Evolutionary conservation across 495 filamentous ascomycete species (phyloP).

Genomic region (Trichoderma gamsii): DNA sequence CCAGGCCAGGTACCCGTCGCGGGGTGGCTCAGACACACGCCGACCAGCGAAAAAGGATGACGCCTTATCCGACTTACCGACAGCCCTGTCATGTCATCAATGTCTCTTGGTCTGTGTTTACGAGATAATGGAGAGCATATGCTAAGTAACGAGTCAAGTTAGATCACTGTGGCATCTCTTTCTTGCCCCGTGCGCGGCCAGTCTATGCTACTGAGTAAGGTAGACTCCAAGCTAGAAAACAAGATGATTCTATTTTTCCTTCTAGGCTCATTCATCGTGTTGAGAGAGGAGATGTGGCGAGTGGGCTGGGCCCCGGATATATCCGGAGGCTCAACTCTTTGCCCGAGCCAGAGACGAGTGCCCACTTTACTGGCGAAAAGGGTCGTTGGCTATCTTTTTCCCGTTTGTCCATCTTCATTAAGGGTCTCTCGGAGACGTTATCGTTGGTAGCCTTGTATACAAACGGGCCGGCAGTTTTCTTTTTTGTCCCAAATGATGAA

Average conservation of each 20-base stretch:
- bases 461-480: too few species aligned
- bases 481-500: not conserved
- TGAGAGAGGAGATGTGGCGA: not conserved
- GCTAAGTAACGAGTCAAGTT: not conserved
- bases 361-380: not conserved
- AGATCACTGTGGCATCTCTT: not conserved
- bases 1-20: not conserved
- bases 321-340: conserved; percentile 11
- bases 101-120: not conserved
- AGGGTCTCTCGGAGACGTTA: too few species aligned
- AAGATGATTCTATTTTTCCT: conserved; percentile 11
- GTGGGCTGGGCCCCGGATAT: not conserved
- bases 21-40: conserved; percentile 1
- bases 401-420: too few species aligned
- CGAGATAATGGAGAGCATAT: not conserved
- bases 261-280: not conserved
- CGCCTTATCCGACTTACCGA: conserved; percentile 16
- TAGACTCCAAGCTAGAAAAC: not conserved
- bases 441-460: too few species aligned
- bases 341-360: not conserved
- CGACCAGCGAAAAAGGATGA: conserved; percentile 15
- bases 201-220: not conserved
- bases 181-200: not conserved
- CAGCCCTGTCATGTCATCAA: not conserved
- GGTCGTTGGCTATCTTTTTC: too few species aligned